phyloP scores from a whole-genome alignment of 225 moss, liverwort and hornwort species.

The Thuidium tamariscinum region DNA sequence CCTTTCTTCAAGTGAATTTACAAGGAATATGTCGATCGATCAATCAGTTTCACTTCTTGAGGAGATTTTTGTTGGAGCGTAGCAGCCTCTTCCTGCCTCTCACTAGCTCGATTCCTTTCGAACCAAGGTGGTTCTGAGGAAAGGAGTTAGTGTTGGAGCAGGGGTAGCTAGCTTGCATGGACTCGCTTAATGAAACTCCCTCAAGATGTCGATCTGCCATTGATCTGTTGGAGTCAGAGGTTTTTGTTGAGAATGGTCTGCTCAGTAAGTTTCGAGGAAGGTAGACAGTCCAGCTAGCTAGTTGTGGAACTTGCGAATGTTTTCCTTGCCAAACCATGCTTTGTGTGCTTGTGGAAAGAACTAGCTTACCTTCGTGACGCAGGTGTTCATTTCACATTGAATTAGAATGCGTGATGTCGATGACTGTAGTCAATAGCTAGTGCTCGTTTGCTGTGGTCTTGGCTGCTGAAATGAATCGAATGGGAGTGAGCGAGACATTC shows the following conservation, averaged over 20 bases:
- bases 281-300: not conserved
- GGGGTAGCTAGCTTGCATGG: constrained; percentile 1
- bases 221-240: not conserved
- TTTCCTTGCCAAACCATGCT: not conserved
- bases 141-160: constrained; percentile 28
- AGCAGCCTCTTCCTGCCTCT: constrained; percentile 36
- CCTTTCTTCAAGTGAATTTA: not conserved
- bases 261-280: not conserved
- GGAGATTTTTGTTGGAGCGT: not conserved
- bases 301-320: not conserved
- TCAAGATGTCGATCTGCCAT: not conserved
- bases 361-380: not conserved
- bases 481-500: not conserved
- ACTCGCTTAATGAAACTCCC: not conserved
- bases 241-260: not conserved
- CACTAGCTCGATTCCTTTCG: constrained; percentile 34
- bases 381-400: not conserved
- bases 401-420: not conserved
- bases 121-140: not conserved
- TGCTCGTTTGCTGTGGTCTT: not conserved
- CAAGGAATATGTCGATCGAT: not conserved
- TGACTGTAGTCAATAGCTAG: not conserved
- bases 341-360: not conserved
- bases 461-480: not conserved
- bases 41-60: not conserved